Evolutionary conservation across 768 basidiomycete species (phyloP).

Genomic region (Leccinum uliginosum): DNA sequence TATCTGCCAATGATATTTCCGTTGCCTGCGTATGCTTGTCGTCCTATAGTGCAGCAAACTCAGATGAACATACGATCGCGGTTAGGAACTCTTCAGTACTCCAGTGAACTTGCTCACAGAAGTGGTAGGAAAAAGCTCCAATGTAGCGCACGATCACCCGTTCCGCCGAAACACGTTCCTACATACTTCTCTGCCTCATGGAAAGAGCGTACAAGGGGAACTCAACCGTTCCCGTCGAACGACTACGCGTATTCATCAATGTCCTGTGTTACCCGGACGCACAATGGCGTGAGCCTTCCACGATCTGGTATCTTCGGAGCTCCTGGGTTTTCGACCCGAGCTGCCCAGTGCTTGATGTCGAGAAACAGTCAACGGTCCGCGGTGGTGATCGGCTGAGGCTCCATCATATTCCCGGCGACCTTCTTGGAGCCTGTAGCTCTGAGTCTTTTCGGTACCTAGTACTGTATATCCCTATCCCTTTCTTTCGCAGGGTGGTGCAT

Average conservation of each 20-base stretch:
- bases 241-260: neutral
- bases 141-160: too few relatives aligned
- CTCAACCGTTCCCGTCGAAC: neutral
- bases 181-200: neutral
- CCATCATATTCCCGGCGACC: neutral
- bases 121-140: too few relatives aligned
- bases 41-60: too few relatives aligned
- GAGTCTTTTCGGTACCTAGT: neutral
- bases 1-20: too few relatives aligned
- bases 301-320: neutral
- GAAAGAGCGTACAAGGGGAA: neutral
- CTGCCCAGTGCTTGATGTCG: neutral
- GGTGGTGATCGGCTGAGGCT: neutral
- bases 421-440: neutral
- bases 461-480: neutral
- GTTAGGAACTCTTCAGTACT: too few relatives aligned
- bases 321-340: neutral
- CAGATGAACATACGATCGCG: too few relatives aligned
- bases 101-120: too few relatives aligned
- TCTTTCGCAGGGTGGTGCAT: neutral
- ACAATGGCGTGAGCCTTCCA: neutral
- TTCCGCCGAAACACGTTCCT: neutral
- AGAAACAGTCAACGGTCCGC: neutral
- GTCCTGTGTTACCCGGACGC: neutral
- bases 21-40: too few relatives aligned